These are phyloP conservation scores for Insectozyma bohioensis DNA, from an alignment of 1,139 yeast species.

Conservation along the genomic window DNA sequence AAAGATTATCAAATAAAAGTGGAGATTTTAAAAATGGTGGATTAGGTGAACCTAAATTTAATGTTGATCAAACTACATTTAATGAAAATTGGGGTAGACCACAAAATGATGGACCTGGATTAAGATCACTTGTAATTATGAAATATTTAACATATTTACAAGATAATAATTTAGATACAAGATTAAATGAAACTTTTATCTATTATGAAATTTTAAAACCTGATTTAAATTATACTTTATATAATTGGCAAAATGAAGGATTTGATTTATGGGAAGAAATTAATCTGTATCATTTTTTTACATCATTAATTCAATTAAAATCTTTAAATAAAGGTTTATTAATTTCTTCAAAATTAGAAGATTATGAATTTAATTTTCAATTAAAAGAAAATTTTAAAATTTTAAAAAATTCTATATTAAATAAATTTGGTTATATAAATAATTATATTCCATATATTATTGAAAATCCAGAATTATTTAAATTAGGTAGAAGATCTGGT, in stretches of 20 bases:
- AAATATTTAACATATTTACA: constrained; percentile 43
- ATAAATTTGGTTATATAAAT: constrained; percentile 15
- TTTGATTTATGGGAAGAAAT: constrained; percentile 97
- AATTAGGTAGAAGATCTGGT: constrained; percentile 54
- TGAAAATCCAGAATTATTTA: constrained; percentile 61
- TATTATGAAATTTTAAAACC: constrained; percentile 59
- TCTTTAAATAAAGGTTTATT: constrained; percentile 62
- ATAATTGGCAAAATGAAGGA: constrained; percentile 63
- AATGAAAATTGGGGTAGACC: constrained; percentile 87
- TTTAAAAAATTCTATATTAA: constrained; percentile 31
- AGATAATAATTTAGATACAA: constrained; percentile 1
- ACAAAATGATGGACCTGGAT: constrained; percentile 92
- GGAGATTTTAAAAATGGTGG: constrained; percentile 59
- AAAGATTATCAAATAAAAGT: constrained; percentile 64
- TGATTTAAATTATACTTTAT: constrained; percentile 65
- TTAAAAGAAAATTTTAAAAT: constrained; percentile 27
- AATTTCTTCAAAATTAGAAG: constrained; percentile 40
- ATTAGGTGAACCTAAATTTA: constrained; percentile 88
- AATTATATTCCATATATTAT: constrained; percentile 50
- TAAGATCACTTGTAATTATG: constrained; percentile 65
- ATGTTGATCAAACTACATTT: constrained; percentile 63
- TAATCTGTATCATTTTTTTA: constrained; percentile 72
- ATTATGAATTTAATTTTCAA: constrained; percentile 25
- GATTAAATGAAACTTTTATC: constrained; percentile 29
- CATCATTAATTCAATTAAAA: constrained; percentile 69